Base-by-base conservation (phyloP, 257 asterid genomes). In the Rhazya stricta region DNA sequence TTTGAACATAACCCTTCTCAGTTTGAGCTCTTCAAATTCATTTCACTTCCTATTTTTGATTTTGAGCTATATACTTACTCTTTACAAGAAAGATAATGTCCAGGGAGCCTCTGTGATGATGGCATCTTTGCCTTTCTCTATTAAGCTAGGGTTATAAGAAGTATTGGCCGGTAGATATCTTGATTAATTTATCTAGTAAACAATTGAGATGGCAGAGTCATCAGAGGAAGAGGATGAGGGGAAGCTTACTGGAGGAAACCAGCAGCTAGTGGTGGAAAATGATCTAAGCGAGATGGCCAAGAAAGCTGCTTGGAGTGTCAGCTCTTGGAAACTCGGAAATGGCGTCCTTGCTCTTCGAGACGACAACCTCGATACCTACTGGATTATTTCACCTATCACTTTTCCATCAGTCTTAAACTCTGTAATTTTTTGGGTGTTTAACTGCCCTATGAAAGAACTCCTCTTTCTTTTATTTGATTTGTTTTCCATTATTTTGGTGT, bases 251-350 rank as follows among this genome's bases (percentile, higher is more conserved):
- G 93, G 96, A 27, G 98, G 98, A 37, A 86, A 77, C 68, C 88
- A 78, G 54, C 84, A 81, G 81, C 81, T 95, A 74, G 78, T 83
- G 56, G 91, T 92, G 58, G 99, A 91, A 10, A 96, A 82, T n/a
- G 91, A 88, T 76, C 91, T 92, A 46, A 89, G 96, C 0, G 97
- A 95, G 76, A 95, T 95, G 98, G 96, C 91, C 6, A 92, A 92
- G 77, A 91, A 83, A 79, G 98, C 96, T 19, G 97, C 96, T 61
- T 95, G 99, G 97, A 95, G 97, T 74, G 97, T 95, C 81, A 92
- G 98, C 83, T 88, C 99, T 74, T 95, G 89, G 85, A 95, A 95
- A 85, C 96, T 96, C 1, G 98, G 99, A 70, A 92, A 87, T 84
- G 98, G 93, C n/a, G 91, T 88, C 72, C 72, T 85, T 21, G 86